These are phyloP conservation scores for Poa annua DNA, from an alignment of 176 grass and related monocot species.

Conservation along the genomic window DNA sequence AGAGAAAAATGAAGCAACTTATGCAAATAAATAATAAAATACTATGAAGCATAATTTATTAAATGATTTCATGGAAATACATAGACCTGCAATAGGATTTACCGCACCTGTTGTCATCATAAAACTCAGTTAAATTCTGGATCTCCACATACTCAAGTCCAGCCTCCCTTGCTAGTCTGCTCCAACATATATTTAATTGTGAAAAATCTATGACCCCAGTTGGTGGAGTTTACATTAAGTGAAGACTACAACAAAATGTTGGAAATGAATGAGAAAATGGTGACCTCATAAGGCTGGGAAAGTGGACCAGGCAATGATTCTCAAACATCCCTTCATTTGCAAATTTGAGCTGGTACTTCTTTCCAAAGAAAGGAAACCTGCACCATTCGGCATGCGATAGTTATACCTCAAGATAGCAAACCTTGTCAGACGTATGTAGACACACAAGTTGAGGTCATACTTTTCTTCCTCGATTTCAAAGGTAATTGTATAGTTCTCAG, in stretches of 20 bases:
- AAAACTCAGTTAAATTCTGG: slow-evolving; percentile 94
- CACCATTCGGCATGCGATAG: slow-evolving; percentile 25
- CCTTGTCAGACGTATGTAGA: not conserved
- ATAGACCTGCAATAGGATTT: slow-evolving; percentile 10
- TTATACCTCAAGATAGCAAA: slow-evolving; percentile 40
- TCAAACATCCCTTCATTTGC: slow-evolving; percentile 66
- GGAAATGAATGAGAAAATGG: slow-evolving; percentile 30
- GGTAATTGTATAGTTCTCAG: slow-evolving; percentile 93
- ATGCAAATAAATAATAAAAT: slow-evolving; percentile 19
- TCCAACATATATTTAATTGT: slow-evolving; percentile 44
- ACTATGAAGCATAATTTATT: not conserved
- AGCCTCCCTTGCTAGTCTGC: slow-evolving; percentile 89
- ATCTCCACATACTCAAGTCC: slow-evolving; percentile 95
- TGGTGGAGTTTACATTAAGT: slow-evolving; percentile 19
- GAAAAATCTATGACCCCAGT: slow-evolving; percentile 29
- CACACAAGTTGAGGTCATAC: slow-evolving; percentile 49
- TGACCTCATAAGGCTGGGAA: slow-evolving; percentile 89
- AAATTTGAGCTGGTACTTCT: slow-evolving; percentile 95
- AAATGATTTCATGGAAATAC: slow-evolving; percentile 35
- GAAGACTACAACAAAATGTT: slow-evolving; percentile 8
- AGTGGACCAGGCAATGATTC: slow-evolving; percentile 88
- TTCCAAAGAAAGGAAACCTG: slow-evolving; percentile 94
- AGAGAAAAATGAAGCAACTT: not conserved
- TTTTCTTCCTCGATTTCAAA: slow-evolving; percentile 99
- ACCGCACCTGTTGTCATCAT: slow-evolving; percentile 91